These are phyloP conservation scores for Astrothelium subdiscretum DNA, from an alignment of 495 filamentous ascomycete genomes.

Conservation along the genomic window DNA sequence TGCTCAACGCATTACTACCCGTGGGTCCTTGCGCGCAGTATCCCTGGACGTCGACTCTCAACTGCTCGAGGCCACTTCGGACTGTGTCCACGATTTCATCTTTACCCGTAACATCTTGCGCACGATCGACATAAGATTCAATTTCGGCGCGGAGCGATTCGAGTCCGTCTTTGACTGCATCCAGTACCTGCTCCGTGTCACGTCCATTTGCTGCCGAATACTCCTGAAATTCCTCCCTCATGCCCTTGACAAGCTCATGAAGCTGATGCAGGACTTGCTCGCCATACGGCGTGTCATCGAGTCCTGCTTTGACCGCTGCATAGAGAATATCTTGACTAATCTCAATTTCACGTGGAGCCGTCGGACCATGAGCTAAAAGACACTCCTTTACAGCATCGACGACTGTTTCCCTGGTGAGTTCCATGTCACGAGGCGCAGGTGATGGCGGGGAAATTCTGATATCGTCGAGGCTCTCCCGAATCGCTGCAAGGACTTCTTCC, in stretches of 20 bases:
- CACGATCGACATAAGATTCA: conserved; percentile 63
- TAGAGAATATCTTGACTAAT: conserved; percentile 53
- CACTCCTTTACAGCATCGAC: conserved; percentile 47
- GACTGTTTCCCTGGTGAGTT: conserved; percentile 41
- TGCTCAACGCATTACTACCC: conserved; percentile 32
- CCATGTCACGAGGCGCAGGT: conserved; percentile 27
- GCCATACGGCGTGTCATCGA: conserved; percentile 43
- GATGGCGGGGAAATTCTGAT: conserved; percentile 50
- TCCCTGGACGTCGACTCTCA: conserved; percentile 60
- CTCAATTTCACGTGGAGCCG: conserved; percentile 43
- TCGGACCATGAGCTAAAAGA: conserved; percentile 34
- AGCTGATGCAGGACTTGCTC: conserved; percentile 63
- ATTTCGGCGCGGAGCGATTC: conserved; percentile 70
- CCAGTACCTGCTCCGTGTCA: conserved; percentile 71
- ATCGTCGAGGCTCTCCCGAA: conserved; percentile 66
- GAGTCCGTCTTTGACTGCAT: conserved; percentile 75
- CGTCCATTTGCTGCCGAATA: conserved; percentile 60
- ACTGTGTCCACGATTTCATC: conserved; percentile 70
- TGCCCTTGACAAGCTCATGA: conserved; percentile 59
- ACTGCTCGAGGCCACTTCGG: conserved; percentile 55
- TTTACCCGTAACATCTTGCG: conserved; percentile 53
- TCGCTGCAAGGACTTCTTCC: conserved; percentile 63
- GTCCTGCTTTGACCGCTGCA: conserved; percentile 50
- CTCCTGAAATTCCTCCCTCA: conserved; percentile 61
- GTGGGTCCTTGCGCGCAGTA: conserved; percentile 39